Base-by-base conservation (phyloP, 2,329 filamentous ascomycete genomes). In the Fonsecaea erecta region DNA sequence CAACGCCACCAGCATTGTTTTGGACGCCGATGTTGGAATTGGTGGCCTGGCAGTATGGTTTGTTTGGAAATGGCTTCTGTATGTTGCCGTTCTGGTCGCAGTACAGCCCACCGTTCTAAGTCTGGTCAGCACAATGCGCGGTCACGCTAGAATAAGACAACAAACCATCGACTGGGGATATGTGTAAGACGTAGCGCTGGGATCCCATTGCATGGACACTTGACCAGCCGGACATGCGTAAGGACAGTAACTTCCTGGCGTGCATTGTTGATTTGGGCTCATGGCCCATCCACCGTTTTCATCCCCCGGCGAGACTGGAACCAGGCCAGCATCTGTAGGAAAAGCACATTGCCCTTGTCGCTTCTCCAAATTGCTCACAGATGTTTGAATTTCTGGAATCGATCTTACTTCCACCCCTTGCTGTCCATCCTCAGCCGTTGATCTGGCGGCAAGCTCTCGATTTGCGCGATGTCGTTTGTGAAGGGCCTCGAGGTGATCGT, bases 141-240 rank as follows among this genome's bases (percentile, higher is more conserved):
- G 62, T 54, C 59, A 54, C 57, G 63, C 16, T 16, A 11, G 21
- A 2, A 52, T 11, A 16, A 3, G 5, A 52, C 35, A 62, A 80
- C 86, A 73, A 79, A 91, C 89, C 87, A 91, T 92, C 2, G 90
- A 93, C 67, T 84, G 77, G 1, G 90, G 89, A 75, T 88, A 91
- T 37, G 77, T 79, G 74, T 92, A 93, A 2, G 81, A 78, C 5
- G 82, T 87, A 3, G 90, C 90, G 64, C 82, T 77, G 0, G 88
- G 87, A 73, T 92, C 86, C 91, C 91, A 93, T 76, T 94, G 91
- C 68, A 87, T 86, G 82, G 90, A 91, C 30, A 93, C 86, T 80
- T 91, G 85, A 65, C 90, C 90, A 0, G 90, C 76, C 65, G 88
- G 89, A 75, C 91, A 93, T 60, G 91, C 90, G 75, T 90, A 88